Percentiles rank a stretch among this genome's conserved stretches.
These are phyloP conservation scores for Prunella vulgaris DNA, from an alignment of 257 asterid genomes.

Conservation along the genomic window DNA sequence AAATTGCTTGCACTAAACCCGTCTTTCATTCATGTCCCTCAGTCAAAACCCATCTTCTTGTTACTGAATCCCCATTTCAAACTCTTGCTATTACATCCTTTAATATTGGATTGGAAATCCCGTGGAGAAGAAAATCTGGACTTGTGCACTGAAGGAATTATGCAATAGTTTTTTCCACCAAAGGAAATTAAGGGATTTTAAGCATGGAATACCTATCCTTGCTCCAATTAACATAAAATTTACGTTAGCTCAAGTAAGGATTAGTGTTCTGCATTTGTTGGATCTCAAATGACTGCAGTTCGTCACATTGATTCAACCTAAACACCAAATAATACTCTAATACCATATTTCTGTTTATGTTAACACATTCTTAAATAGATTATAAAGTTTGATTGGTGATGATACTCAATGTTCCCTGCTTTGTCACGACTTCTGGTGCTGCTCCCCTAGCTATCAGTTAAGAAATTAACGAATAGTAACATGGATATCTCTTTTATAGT, in stretches of 20 bases:
- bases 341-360: not conserved
- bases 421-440: not conserved
- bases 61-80: constrained; percentile 10
- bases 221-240: not conserved
- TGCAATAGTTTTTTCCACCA: not conserved
- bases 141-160: not conserved
- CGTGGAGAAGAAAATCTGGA: not conserved
- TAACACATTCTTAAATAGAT: not conserved
- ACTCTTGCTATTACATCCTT: not conserved
- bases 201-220: not conserved
- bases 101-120: not conserved
- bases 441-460: not conserved
- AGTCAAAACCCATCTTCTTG: not conserved
- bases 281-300: not conserved
- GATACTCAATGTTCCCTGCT: not conserved
- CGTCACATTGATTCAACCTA: not conserved
- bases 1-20: constrained; percentile 3
- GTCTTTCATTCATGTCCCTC: constrained; percentile 3
- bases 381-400: constrained; percentile 2
- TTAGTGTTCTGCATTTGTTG: not conserved
- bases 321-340: not conserved
- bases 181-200: not conserved
- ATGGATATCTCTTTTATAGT: not conserved
- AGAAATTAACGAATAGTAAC: constrained; percentile 8
- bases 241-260: not conserved